Evolutionary conservation across 331 rosid species (phyloP).

Genomic region (Arachis monticola): DNA sequence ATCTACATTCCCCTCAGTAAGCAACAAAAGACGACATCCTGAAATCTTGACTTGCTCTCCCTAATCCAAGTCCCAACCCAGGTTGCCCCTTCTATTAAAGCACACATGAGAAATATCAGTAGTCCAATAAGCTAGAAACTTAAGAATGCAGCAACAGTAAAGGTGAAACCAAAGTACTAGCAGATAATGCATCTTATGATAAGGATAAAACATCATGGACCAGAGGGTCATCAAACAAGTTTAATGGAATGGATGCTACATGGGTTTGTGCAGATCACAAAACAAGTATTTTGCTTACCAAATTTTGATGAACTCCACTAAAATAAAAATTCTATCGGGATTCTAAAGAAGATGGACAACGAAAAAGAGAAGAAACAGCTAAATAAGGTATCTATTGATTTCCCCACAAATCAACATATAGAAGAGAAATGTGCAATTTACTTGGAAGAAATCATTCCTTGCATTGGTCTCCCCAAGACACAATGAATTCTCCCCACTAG

Average conservation of each 20-base stretch:
- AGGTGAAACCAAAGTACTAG: background rate
- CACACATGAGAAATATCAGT: conserved; percentile 23
- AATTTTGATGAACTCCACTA: background rate
- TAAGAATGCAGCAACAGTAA: background rate
- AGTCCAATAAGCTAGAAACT: conserved; percentile 1
- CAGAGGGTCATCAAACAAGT: background rate
- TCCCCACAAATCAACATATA: background rate
- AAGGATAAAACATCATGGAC: conserved; percentile 6
- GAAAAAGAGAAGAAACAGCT: too few species aligned
- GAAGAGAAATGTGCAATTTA: conserved; percentile 36
- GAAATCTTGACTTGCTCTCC: background rate
- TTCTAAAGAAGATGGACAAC: too few species aligned
- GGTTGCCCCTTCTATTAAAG: conserved; percentile 18
- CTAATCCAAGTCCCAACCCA: background rate
- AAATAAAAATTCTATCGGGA: too few species aligned
- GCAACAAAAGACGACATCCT: background rate
- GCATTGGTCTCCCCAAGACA: conserved; percentile 93
- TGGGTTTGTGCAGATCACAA: conserved; percentile 5
- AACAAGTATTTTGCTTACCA: background rate
- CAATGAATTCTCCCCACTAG: conserved; percentile 94
- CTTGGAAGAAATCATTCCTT: conserved; percentile 99
- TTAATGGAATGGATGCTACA: conserved; percentile 26
- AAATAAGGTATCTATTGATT: too few species aligned
- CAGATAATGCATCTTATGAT: conserved; percentile 1
- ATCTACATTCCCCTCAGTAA: conserved; percentile 10